A percentile compares a stretch with the other conserved stretches of the same genome.
phyloP scores from a whole-genome alignment of 1,284 basidiomycete genomes.

The Butyriboletus appendiculatus region DNA sequence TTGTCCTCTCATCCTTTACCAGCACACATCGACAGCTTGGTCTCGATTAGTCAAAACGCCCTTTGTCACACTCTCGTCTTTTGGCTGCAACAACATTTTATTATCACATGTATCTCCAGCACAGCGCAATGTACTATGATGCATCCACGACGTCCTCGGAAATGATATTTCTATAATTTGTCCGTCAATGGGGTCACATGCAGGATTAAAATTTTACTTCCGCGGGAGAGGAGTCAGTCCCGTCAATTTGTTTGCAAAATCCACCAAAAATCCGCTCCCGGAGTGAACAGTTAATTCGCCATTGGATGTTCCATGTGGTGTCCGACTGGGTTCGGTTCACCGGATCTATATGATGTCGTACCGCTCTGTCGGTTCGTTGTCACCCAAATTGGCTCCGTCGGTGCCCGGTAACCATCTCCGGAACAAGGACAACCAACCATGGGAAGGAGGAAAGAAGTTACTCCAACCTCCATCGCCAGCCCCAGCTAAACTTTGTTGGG shows the following conservation, averaged over 20 bases:
- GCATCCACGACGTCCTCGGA: constrained; percentile 19
- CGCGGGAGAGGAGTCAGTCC: constrained; percentile 10
- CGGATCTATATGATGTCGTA: constrained; percentile 24
- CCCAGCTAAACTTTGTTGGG: constrained; percentile 3
- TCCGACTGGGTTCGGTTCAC: background rate
- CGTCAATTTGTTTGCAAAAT: constrained; percentile 3
- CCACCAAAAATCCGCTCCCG: constrained; percentile 15
- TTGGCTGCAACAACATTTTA: background rate
- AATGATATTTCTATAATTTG: constrained; percentile 3
- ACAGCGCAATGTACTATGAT: background rate
- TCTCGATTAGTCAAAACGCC: background rate
- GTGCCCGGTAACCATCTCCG: constrained; percentile 7
- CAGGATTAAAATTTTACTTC: constrained; percentile 1
- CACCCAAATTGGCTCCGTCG: constrained; percentile 3
- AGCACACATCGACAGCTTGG: background rate
- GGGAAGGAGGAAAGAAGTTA: constrained; percentile 14
- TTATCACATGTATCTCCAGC: background rate
- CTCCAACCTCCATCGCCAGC: background rate
- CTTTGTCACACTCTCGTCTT: background rate
- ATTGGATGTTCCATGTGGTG: constrained; percentile 7
- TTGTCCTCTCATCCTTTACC: background rate
- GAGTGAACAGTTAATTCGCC: constrained; percentile 1
- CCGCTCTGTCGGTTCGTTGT: constrained; percentile 25
- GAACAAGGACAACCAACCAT: constrained; percentile 21
- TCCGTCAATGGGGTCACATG: constrained; percentile 1